These are phyloP conservation scores for Rhododendron vialii DNA, from an alignment of 148 eudicot genomes.

Conservation along the genomic window DNA sequence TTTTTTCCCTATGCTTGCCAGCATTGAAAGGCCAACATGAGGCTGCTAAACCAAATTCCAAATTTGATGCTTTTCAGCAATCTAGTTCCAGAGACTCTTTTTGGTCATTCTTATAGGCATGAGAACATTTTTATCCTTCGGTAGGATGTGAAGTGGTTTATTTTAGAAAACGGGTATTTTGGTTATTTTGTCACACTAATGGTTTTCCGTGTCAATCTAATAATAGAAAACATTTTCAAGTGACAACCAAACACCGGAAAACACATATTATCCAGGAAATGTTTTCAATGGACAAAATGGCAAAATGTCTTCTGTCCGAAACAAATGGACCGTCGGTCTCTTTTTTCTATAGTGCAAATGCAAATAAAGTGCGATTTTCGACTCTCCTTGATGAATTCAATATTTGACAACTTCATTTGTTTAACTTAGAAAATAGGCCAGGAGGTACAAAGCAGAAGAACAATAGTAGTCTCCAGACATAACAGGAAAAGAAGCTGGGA, in stretches of 20 bases:
- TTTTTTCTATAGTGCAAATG: neutral
- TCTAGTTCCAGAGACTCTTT: neutral
- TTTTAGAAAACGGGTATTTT: no score
- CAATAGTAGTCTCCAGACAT: neutral
- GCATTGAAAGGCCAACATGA: neutral
- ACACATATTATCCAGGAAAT: no score
- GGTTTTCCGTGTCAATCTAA: no score
- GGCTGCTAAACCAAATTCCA: neutral
- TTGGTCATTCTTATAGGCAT: no score
- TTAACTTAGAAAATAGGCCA: no score
- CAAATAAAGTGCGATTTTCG: neutral
- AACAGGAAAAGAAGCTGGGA: neutral
- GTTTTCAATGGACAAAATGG: no score
- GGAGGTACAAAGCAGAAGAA: neutral
- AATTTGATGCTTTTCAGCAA: neutral
- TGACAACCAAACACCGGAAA: no score
- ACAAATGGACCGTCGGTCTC: neutral
- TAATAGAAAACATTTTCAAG: no score
- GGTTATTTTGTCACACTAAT: no score
- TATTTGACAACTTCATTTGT: neutral
- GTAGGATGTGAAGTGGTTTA: no score
- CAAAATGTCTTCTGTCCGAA: no score
- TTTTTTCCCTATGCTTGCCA: neutral
- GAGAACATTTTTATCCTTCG: no score
- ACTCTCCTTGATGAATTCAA: neutral